These are phyloP conservation scores for Alternaria sp. DNA, from an alignment of 2,329 filamentous ascomycete genomes.

Conservation along the genomic window DNA sequence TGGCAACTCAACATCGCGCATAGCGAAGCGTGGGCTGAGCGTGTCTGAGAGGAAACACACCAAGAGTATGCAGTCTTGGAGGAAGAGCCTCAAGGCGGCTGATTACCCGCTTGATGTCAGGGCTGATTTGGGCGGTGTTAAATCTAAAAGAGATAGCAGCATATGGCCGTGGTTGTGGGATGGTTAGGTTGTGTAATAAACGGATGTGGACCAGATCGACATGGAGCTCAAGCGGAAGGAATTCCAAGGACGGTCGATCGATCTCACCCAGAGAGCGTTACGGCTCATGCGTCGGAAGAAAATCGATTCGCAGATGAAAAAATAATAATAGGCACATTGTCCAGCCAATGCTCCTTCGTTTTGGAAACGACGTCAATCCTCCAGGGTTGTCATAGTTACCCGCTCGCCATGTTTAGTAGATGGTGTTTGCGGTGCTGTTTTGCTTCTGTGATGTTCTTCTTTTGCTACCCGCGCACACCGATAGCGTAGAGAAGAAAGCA, in stretches of 20 bases:
- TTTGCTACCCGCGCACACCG: background rate
- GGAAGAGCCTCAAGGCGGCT: constrained; percentile 33
- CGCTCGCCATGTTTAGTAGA: background rate
- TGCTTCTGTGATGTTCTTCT: constrained; percentile 1
- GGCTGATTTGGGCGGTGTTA: constrained; percentile 39
- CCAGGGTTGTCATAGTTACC: background rate
- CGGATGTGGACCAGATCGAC: background rate
- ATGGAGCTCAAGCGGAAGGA: background rate
- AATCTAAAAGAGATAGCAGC: constrained; percentile 32
- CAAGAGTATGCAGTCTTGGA: constrained; percentile 44
- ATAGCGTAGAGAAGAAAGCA: constrained; percentile 1
- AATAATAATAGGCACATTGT: background rate
- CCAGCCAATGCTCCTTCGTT: background rate
- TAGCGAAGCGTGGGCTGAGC: constrained; percentile 38
- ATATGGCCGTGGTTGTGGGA: constrained; percentile 36
- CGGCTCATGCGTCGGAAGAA: background rate
- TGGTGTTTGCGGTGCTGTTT: background rate
- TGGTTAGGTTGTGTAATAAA: background rate
- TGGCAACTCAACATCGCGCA: constrained; percentile 23
- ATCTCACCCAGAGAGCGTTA: constrained; percentile 1
- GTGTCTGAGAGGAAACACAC: constrained; percentile 35
- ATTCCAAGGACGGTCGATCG: background rate
- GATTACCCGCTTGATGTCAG: constrained; percentile 51
- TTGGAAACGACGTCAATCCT: background rate
- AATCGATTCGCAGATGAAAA: background rate